Evolutionary conservation across 2,329 filamentous ascomycete genomes (phyloP).

Genomic region (Trichothecium roseum): DNA sequence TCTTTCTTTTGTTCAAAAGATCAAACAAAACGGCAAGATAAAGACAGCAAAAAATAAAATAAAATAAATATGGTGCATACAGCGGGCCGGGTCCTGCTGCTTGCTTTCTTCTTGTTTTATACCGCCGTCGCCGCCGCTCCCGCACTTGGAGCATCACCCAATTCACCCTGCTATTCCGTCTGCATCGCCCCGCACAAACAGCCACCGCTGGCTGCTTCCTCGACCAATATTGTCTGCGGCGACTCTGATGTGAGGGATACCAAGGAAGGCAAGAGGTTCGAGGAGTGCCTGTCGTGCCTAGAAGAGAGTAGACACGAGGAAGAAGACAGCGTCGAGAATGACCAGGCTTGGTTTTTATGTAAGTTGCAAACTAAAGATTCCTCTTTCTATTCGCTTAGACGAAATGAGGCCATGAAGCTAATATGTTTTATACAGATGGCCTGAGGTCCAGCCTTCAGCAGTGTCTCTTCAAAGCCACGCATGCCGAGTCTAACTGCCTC

Average conservation of each 20-base stretch:
- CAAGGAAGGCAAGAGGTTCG: slow-evolving; percentile 31
- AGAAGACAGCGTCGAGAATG: slow-evolving; percentile 30
- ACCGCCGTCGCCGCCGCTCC: slow-evolving; percentile 14
- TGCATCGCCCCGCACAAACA: slow-evolving; percentile 33
- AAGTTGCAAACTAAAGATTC: slow-evolving; percentile 15
- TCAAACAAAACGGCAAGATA: too few relatives aligned
- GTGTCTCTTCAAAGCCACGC: slow-evolving; percentile 40
- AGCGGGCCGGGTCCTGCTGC: too few relatives aligned
- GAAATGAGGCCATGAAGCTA: too few relatives aligned
- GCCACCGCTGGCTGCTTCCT: slow-evolving; percentile 33
- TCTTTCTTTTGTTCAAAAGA: too few relatives aligned
- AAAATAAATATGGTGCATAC: too few relatives aligned
- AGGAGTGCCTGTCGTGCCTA: slow-evolving; percentile 40
- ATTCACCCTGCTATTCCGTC: slow-evolving; percentile 42
- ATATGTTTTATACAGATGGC: too few relatives aligned
- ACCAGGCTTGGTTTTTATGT: slow-evolving; percentile 48
- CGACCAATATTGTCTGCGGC: slow-evolving; percentile 35
- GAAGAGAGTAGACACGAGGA: slow-evolving; percentile 38
- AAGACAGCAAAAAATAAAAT: too few relatives aligned
- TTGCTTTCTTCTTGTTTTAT: not conserved
- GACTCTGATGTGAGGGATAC: slow-evolving; percentile 31
- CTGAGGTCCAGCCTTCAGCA: slow-evolving; percentile 40
- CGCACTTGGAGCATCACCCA: slow-evolving; percentile 39
- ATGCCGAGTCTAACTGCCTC: slow-evolving; percentile 26
- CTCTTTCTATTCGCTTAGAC: not conserved